Percentiles rank a stretch among this genome's conserved stretches.
Evolutionary conservation across 2,329 filamentous ascomycete species (phyloP).

Genomic region (Chaetomium sp.): DNA sequence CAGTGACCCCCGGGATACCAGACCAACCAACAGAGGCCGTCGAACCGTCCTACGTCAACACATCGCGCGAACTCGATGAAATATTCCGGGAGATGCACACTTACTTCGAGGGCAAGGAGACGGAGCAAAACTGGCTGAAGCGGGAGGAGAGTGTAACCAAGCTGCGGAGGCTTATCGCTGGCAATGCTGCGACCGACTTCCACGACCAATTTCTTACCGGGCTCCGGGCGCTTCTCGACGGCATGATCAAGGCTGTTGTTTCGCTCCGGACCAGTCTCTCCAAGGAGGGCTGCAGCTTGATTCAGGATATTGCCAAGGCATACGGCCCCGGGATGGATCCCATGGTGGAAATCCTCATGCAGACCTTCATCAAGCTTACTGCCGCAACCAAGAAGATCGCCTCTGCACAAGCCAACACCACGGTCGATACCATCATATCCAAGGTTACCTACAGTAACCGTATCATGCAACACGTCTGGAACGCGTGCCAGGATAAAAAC

Average conservation of each 20-base stretch:
- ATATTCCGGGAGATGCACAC: constrained; percentile 78
- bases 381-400: constrained; percentile 91
- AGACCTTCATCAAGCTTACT: constrained; percentile 85
- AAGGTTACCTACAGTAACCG: constrained; percentile 78
- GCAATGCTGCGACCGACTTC: constrained; percentile 81
- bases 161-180: constrained; percentile 75
- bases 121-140: constrained; percentile 87
- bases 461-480: constrained; percentile 82
- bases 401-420: constrained; percentile 77
- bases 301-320: constrained; percentile 80
- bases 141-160: constrained; percentile 80
- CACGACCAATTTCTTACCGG: constrained; percentile 68
- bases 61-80: constrained; percentile 84
- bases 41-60: constrained; percentile 82
- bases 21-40: constrained; percentile 69
- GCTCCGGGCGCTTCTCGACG: constrained; percentile 76
- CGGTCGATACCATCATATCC: constrained; percentile 78
- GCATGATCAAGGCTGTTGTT: constrained; percentile 81
- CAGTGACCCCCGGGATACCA: constrained; percentile 59
- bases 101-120: constrained; percentile 84
- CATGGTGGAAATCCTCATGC: constrained; percentile 87
- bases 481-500: constrained; percentile 89
- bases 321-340: constrained; percentile 80
- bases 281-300: constrained; percentile 78
- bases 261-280: constrained; percentile 89